Evolutionary conservation across 306 rosid species (phyloP).

Genomic region (Malus asiatica): DNA sequence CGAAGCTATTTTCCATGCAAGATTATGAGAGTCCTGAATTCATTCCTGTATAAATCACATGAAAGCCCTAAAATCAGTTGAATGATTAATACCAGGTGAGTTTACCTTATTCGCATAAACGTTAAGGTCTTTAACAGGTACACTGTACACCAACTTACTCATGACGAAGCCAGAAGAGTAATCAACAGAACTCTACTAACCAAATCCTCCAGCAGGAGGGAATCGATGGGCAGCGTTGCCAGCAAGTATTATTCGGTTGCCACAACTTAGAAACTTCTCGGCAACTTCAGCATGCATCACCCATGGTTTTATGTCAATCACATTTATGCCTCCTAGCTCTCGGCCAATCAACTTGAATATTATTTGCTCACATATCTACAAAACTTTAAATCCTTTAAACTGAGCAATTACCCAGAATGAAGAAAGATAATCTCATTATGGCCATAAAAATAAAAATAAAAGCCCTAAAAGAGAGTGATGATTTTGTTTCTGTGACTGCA

Average conservation of each 20-base stretch:
- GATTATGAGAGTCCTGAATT: slow-evolving; percentile 95
- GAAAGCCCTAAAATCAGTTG: not conserved
- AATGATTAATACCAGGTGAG: slow-evolving; percentile 3
- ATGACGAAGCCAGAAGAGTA: too few species aligned
- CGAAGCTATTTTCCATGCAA: slow-evolving; percentile 94
- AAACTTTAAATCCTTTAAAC: slow-evolving; percentile 25
- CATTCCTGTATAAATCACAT: slow-evolving; percentile 65
- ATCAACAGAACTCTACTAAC: slow-evolving; percentile 39
- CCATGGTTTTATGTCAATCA: slow-evolving; percentile 87
- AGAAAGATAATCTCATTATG: not conserved
- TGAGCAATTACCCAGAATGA: not conserved
- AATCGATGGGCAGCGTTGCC: slow-evolving; percentile 97
- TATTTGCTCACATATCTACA: slow-evolving; percentile 64
- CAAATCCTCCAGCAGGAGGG: slow-evolving; percentile 99
- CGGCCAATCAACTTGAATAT: slow-evolving; percentile 74
- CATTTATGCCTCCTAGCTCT: slow-evolving; percentile 61
- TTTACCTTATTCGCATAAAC: slow-evolving; percentile 8
- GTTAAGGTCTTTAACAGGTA: too few species aligned
- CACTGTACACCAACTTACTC: too few species aligned
- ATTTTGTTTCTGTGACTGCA: slow-evolving; percentile 42
- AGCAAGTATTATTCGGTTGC: slow-evolving; percentile 62
- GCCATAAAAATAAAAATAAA: not conserved
- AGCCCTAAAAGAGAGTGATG: slow-evolving; percentile 24
- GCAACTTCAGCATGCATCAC: slow-evolving; percentile 98
- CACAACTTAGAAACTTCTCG: slow-evolving; percentile 57